Evolutionary conservation across 2,329 filamentous ascomycete genomes (phyloP).

Genomic region (Seiridium unicorne): DNA sequence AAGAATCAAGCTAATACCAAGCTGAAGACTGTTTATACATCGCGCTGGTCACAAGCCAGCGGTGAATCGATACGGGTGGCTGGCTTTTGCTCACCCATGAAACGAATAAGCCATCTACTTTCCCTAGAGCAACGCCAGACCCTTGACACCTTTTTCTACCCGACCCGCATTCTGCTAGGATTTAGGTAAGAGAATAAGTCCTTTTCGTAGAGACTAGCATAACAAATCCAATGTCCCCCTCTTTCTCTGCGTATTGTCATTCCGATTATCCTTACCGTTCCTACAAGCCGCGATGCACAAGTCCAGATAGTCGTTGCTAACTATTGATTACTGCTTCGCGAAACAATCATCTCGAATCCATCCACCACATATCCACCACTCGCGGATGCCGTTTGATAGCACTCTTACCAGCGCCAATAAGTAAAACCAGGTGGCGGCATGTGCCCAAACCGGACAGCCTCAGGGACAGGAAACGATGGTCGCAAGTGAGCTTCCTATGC

Average conservation of each 20-base stretch:
- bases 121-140: constrained; percentile 1
- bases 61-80: neutral
- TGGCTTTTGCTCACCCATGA: neutral
- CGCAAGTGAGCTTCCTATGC: constrained; percentile 2
- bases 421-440: neutral
- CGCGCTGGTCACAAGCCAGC: neutral
- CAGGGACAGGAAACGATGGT: neutral
- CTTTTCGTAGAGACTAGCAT: neutral
- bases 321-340: too few species aligned
- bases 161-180: too few species aligned
- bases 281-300: too few species aligned
- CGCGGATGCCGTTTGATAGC: neutral
- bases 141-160: neutral
- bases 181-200: too few species aligned
- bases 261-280: too few species aligned
- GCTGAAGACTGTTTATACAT: constrained; percentile 6
- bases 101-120: neutral
- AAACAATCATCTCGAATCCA: neutral
- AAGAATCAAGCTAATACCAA: neutral
- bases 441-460: neutral
- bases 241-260: neutral
- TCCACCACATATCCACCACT: neutral
- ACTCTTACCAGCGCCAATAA: neutral
- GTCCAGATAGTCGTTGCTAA: too few species aligned
- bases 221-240: neutral